These are phyloP conservation scores for Smallanthus sonchifolius DNA, from an alignment of 129 eudicot species.

Conservation along the genomic window DNA sequence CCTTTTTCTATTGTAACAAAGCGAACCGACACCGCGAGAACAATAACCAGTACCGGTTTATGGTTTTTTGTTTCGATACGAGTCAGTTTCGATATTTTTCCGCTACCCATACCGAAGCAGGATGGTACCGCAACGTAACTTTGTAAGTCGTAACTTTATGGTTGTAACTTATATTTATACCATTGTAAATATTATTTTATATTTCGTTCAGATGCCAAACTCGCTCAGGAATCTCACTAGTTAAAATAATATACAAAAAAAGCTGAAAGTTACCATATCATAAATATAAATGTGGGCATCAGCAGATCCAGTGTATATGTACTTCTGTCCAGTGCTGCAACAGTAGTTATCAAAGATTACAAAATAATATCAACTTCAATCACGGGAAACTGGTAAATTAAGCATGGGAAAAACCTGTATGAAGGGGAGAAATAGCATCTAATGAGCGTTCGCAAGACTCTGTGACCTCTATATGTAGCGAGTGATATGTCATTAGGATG, in stretches of 20 bases:
- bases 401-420: slow-evolving; percentile 42
- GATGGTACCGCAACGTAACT: no score
- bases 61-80: no score
- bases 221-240: no score
- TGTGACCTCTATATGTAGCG: slow-evolving; percentile 81
- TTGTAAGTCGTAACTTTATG: no score
- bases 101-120: no score
- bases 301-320: slow-evolving; percentile 89
- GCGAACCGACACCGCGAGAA: no score
- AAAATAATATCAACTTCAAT: not conserved
- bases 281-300: slow-evolving; percentile 69
- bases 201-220: no score
- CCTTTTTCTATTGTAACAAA: no score
- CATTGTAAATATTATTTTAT: no score
- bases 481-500: slow-evolving; percentile 72
- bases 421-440: slow-evolving; percentile 91
- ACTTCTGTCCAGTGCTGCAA: slow-evolving; percentile 92
- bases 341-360: not conserved
- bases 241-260: not conserved
- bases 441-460: slow-evolving; percentile 82
- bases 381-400: not conserved
- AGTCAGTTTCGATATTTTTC: no score
- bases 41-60: no score
- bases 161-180: no score
- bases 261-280: slow-evolving; percentile 58